These are phyloP conservation scores for Andrographis paniculata DNA, from an alignment of 305 asterid species.

Conservation along the genomic window DNA sequence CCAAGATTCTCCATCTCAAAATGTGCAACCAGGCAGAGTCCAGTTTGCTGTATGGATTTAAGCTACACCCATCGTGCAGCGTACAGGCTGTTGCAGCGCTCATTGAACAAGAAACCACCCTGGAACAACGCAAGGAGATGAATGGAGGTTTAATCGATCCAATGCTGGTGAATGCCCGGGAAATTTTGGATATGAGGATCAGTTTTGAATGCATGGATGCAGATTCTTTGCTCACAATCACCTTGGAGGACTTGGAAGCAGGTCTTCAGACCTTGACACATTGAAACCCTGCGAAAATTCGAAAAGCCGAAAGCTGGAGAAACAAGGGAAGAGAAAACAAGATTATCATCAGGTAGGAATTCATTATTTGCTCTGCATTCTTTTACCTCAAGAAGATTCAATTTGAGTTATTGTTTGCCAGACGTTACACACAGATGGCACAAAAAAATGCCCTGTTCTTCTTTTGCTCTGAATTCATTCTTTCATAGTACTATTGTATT, in stretches of 20 bases:
- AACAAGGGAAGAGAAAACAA: not conserved
- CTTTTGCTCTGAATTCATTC: not conserved
- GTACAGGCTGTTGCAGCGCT: conserved; percentile 31
- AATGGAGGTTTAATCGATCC: conserved; percentile 51
- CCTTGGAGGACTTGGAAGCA: conserved; percentile 38
- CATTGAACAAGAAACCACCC: conserved; percentile 35
- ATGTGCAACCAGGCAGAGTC: conserved; percentile 29
- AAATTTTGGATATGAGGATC: conserved; percentile 40
- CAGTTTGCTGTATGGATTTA: conserved; percentile 39
- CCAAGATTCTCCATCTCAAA: conserved; percentile 37
- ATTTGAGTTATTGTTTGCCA: not conserved
- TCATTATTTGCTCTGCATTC: conserved; percentile 11
- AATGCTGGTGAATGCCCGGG: conserved; percentile 44
- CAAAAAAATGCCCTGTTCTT: not conserved
- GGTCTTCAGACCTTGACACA: conserved; percentile 33
- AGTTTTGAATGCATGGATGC: conserved; percentile 36
- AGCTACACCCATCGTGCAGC: conserved; percentile 34
- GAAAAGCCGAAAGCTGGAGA: not conserved
- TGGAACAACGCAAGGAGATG: conserved; percentile 45
- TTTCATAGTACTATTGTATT: no score
- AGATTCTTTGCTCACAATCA: conserved; percentile 37
- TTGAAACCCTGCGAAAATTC: conserved; percentile 18
- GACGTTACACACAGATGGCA: not conserved
- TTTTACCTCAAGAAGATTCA: conserved; percentile 4
- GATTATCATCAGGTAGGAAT: conserved; percentile 8